Percentiles rank a stretch among this genome's conserved stretches.
Evolutionary conservation across 2,329 filamentous ascomycete species (phyloP).

Genomic region (Pyrenochaeta sp.): DNA sequence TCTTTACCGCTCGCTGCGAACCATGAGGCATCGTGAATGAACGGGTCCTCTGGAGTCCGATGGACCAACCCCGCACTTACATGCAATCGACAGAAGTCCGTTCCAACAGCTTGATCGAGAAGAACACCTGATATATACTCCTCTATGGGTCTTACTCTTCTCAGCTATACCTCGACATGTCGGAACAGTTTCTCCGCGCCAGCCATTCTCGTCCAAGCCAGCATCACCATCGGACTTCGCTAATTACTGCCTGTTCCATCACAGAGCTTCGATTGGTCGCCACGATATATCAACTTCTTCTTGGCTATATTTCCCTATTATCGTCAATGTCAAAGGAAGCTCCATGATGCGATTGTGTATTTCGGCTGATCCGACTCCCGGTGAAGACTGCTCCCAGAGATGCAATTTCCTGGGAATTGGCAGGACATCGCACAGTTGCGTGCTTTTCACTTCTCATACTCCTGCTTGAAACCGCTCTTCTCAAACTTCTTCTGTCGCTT

Average conservation of each 20-base stretch:
- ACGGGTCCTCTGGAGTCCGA: not conserved
- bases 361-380: no score
- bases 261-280: constrained; percentile 5
- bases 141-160: not conserved
- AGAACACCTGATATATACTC: not conserved
- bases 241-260: constrained; percentile 10
- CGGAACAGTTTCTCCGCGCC: constrained; percentile 1
- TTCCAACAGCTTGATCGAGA: not conserved
- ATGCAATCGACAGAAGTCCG: not conserved
- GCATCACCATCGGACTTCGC: constrained; percentile 18
- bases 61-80: not conserved
- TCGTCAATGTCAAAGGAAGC: not conserved
- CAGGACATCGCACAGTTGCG: no score
- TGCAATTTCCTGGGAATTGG: no score
- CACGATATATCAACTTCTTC: not conserved
- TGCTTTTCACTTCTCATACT: not conserved
- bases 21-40: not conserved
- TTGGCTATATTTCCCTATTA: not conserved
- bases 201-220: constrained; percentile 1
- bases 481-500: not conserved
- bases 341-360: not conserved
- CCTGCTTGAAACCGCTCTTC: not conserved
- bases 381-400: no score
- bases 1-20: not conserved
- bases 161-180: not conserved